These are phyloP conservation scores for Hebeloma cylindrosporum DNA, from an alignment of 768 basidiomycete genomes.

Conservation along the genomic window DNA sequence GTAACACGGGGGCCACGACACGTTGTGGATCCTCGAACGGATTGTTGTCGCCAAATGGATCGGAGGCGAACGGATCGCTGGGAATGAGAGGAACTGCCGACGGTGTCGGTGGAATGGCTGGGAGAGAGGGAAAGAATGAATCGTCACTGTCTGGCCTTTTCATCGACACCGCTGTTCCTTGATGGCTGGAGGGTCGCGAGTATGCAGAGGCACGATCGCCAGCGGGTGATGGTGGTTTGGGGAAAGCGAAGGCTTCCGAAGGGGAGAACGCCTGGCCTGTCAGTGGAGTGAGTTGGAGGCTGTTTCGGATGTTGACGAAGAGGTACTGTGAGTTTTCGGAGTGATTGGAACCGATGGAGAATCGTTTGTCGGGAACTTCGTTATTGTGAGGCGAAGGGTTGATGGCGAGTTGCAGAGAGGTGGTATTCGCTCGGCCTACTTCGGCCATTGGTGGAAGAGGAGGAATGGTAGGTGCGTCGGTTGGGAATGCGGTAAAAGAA, in stretches of 20 bases:
- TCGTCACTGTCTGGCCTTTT: not conserved
- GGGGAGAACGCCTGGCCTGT: conserved; percentile 67
- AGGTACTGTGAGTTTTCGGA: conserved; percentile 43
- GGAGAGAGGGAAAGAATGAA: conserved; percentile 13
- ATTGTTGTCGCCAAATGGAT: conserved; percentile 22
- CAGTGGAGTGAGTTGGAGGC: conserved; percentile 46
- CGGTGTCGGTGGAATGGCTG: conserved; percentile 13
- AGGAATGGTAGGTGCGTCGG: conserved; percentile 8
- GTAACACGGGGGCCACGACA: conserved; percentile 8
- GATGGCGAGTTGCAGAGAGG: conserved; percentile 10
- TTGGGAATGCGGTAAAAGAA: no score
- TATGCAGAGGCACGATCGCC: conserved; percentile 15
- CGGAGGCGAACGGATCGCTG: conserved; percentile 18
- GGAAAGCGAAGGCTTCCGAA: conserved; percentile 68
- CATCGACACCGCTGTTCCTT: not conserved
- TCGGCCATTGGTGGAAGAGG: conserved; percentile 56
- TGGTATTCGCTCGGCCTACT: conserved; percentile 38
- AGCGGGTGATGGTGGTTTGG: conserved; percentile 43
- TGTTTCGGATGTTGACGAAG: conserved; percentile 27
- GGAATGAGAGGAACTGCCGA: conserved; percentile 34
- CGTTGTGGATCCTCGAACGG: conserved; percentile 27
- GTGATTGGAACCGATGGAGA: conserved; percentile 42
- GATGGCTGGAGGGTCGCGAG: conserved; percentile 24
- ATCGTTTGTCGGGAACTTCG: conserved; percentile 28
- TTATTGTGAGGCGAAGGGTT: no score